Evolutionary conservation across 2,329 filamentous ascomycete species (phyloP).

Genomic region (Blumeria graminis): DNA sequence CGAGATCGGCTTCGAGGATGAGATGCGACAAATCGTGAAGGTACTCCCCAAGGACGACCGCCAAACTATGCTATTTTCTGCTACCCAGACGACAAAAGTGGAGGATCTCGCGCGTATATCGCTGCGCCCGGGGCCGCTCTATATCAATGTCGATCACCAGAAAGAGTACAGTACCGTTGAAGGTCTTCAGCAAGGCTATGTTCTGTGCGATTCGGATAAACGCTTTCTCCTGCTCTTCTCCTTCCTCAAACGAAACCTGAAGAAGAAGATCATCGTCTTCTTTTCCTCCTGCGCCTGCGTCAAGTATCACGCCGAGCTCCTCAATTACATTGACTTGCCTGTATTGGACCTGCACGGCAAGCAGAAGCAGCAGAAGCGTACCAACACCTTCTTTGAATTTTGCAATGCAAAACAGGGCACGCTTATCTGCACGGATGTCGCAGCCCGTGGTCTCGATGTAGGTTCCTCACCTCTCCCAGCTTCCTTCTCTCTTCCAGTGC

Average conservation of each 20-base stretch:
- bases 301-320: conserved; percentile 82
- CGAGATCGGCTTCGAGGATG: conserved; percentile 94
- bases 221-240: conserved; percentile 85
- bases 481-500: background rate
- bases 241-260: conserved; percentile 75
- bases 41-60: conserved; percentile 68
- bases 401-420: conserved; percentile 65
- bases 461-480: conserved; percentile 13
- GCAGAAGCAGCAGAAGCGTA: conserved; percentile 97
- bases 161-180: conserved; percentile 83
- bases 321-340: conserved; percentile 92
- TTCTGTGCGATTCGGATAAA: conserved; percentile 79
- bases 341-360: conserved; percentile 78
- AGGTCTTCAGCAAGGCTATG: conserved; percentile 86
- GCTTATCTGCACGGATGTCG: conserved; percentile 89
- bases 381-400: conserved; percentile 96
- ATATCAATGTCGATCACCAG: conserved; percentile 86
- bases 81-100: conserved; percentile 95
- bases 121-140: conserved; percentile 67
- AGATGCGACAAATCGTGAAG: conserved; percentile 92
- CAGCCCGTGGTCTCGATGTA: conserved; percentile 75
- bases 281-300: conserved; percentile 82
- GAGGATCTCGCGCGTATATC: conserved; percentile 92
- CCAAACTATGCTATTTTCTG: conserved; percentile 96
- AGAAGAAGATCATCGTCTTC: conserved; percentile 88